Conservation (phyloP, 2,329 filamentous ascomycete species). For the Scedosporium apiospermum region DNA sequence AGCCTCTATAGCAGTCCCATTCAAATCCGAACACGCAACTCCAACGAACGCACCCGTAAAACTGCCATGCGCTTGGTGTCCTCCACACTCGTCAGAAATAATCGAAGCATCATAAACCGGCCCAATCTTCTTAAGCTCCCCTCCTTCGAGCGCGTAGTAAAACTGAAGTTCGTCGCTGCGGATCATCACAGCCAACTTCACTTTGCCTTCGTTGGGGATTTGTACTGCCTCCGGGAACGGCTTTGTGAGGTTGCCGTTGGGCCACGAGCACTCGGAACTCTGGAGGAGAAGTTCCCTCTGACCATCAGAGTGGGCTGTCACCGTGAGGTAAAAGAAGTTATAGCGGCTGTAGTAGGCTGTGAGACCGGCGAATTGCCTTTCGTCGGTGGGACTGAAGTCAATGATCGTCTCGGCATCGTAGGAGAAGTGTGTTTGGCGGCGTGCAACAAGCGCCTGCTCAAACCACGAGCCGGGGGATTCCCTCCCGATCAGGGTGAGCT, state of each 20-base stretch:
- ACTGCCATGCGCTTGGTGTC: conserved; percentile 50
- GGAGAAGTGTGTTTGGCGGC: conserved; percentile 49
- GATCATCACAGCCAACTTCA: conserved; percentile 40
- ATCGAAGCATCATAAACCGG: conserved; percentile 49
- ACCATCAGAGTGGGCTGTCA: conserved; percentile 46
- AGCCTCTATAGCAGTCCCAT: conserved; percentile 36
- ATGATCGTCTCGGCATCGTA: conserved; percentile 49
- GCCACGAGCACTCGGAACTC: conserved; percentile 46
- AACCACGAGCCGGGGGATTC: conserved; percentile 50
- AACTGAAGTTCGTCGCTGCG: conserved; percentile 41
- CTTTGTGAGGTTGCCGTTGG: conserved; percentile 34
- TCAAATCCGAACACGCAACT: conserved; percentile 45
- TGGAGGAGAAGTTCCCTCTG: conserved; percentile 48
- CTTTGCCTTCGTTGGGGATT: conserved; percentile 45
- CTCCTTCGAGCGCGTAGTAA: conserved; percentile 40
- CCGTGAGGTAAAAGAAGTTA: conserved; percentile 56
- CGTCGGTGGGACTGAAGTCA: conserved; percentile 44
- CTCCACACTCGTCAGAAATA: conserved; percentile 53
- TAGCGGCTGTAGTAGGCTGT: conserved; percentile 54
- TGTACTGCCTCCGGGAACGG: conserved; percentile 32
- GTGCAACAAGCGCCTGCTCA: conserved; percentile 45
- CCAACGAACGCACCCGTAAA: conserved; percentile 55
- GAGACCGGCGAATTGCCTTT: conserved; percentile 51
- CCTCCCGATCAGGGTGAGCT: conserved; percentile 38
- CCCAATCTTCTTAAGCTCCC: conserved; percentile 37